Conservation (phyloP, 176 grass and related monocot genomes). For the Calamus simplicifolius region DNA sequence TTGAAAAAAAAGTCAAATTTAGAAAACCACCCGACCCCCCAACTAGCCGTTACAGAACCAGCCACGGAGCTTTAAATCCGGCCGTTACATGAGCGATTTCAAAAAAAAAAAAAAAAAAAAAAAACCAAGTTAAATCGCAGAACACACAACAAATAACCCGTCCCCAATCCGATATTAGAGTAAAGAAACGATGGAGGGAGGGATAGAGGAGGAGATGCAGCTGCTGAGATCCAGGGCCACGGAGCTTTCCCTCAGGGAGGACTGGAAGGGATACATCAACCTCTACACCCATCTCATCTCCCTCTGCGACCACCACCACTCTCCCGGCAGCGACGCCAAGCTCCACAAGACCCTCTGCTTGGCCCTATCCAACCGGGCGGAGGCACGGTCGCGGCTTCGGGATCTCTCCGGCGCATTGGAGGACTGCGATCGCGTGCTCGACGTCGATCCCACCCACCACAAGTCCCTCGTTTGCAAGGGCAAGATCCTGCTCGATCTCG, state of each 20-base stretch:
- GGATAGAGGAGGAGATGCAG: conserved; percentile 52
- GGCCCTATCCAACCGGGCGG: too few relatives aligned
- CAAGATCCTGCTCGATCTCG: conserved; percentile 45
- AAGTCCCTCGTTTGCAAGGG: conserved; percentile 67
- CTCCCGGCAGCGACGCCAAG: background rate
- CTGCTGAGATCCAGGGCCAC: conserved; percentile 59
- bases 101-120: too few relatives aligned
- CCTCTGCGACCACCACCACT: conserved; percentile 7
- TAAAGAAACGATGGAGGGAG: conserved; percentile 14
- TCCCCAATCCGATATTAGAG: background rate
- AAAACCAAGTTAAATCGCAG: too few relatives aligned
- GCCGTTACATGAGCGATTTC: too few relatives aligned
- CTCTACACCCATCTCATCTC: conserved; percentile 61
- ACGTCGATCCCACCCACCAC: conserved; percentile 32
- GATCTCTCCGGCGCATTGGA: conserved; percentile 37
- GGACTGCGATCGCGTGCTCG: conserved; percentile 54
- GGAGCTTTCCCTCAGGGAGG: conserved; percentile 62
- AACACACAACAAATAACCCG: too few relatives aligned
- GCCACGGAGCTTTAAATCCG: too few relatives aligned
- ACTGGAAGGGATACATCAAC: conserved; percentile 69
- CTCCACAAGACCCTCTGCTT: conserved; percentile 11
- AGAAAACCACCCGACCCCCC: too few relatives aligned
- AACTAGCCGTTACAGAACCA: too few relatives aligned
- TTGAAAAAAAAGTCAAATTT: too few relatives aligned
- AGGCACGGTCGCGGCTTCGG: conserved; percentile 27